Evolutionary conservation across 2,329 filamentous ascomycete species (phyloP), one percentile per base, ranked within the genome.

Genomic region (Catunica adiposa): DNA sequence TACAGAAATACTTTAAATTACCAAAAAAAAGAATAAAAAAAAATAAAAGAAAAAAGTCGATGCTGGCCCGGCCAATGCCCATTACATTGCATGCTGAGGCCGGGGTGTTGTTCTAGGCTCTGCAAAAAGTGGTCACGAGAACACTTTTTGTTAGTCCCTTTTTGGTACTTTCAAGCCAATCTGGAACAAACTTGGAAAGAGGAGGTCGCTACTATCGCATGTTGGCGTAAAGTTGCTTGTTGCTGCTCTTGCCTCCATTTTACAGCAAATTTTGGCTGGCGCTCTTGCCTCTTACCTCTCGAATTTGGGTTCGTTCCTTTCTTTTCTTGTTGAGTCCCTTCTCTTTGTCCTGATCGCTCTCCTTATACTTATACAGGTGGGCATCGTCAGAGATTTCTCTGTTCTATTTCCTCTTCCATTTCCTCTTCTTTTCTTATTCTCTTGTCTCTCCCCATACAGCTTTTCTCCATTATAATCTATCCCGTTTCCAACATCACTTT

Each of bases 101-200:
- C 17, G 31, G 50, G 50, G n/a, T 37, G 31, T 52, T 17, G 31
- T 52, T 52, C 50, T 52, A 52, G 50, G 50, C 50, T 52, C 29
- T 38, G 34, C 22, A 52, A 52, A 52, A 52, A 40, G 50, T 52
- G 50, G 31, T 52, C 50, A 11, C 50, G 50, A 34, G 50, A 52
- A 26, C 50, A 38, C 50, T 42, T 42, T n/a, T 42, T 42, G 11
- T 52, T 52, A 38, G 31, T 52, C 50, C 50, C 50, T 52, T 51
- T 23, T 51, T 51, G 20, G 48, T 17, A 9, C 23, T 51, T 51
- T 29, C 48, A 34, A 34, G 29, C 50, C 31, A 52, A 52, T 52
- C 34, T 52, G 50, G 50, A 52, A 23, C 50, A 38, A 22, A 15
- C 34, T 25, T 34, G 29, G 29, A 11, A 34, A 34, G n/a, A n/a